Evolutionary conservation across 768 basidiomycete genomes (phyloP), one percentile per base, ranked within the genome.

Genomic region (Neoboletus magnificus): DNA sequence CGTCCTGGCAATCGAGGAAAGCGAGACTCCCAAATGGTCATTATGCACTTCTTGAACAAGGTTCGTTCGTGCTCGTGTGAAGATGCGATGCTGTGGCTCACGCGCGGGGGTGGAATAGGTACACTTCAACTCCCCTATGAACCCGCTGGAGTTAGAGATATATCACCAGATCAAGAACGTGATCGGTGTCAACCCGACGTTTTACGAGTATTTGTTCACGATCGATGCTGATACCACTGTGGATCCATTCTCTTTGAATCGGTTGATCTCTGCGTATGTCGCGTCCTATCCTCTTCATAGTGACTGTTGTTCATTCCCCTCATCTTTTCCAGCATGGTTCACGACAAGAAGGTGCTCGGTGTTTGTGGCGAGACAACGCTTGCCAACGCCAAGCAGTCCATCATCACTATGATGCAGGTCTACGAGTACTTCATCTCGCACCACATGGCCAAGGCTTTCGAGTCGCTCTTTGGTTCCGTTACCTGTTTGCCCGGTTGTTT

Each of bases 121-220:
- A 43, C 97, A 98, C 73, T 98, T 96, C 73, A 92, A 95, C 70
- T 73, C 92, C 22, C 87, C 94, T 0, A 98, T 99, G 97, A 92
- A 89, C 66, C 97, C 97, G 1, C 74, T 96, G 58, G 97, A 99
- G 74, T 75, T 99, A 50, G 97, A 99, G 76, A 96, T 99, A 77
- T 98, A 94, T 68, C 97, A 98, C 70, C 97, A 99, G 73, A 94
- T 98, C 80, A 93, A 98, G 82, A 99, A 99, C 66, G 94, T 98
- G 51, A 98, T 99, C 64, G 97, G 97, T 72, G 93, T 99, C 66
- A 97, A 99, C 73, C 97, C 96, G 3, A 87, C 93, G 0, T 98
- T 98, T 76, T 99, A 98, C 73, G 97, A 98, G 73, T 98, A 95
- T 65, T 62, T 94, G 57, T 89, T 96, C 76, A 93, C 85, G 69